Evolutionary conservation across 441 rosid species (phyloP).

Genomic region (Corymbia calophylla): DNA sequence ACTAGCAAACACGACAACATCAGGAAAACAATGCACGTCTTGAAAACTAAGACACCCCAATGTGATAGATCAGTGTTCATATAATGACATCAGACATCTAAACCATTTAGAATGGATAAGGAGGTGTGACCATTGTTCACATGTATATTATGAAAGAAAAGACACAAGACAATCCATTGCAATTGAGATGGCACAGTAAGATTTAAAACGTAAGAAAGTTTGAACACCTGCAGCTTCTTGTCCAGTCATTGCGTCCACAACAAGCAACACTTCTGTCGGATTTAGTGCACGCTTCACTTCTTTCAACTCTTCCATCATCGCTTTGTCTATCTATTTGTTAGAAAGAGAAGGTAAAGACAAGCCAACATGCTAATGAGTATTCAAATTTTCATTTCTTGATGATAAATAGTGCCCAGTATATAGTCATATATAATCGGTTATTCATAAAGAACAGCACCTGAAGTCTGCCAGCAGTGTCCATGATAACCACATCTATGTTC

Average conservation of each 20-base stretch:
- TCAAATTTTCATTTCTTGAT: background rate
- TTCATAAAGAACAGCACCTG: conserved; percentile 46
- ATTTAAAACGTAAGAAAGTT: background rate
- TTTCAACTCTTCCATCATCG: conserved; percentile 97
- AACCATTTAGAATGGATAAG: background rate
- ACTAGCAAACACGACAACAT: background rate
- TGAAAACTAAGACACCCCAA: background rate
- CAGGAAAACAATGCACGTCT: background rate
- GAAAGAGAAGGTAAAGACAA: conserved; percentile 6
- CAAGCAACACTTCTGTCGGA: conserved; percentile 95
- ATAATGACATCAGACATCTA: background rate
- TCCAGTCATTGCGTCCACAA: conserved; percentile 99
- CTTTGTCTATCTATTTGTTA: conserved; percentile 73
- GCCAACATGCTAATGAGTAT: background rate
- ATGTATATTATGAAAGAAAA: background rate
- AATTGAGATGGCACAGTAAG: background rate
- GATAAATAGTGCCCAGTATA: background rate
- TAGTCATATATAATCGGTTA: background rate
- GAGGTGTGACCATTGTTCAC: background rate
- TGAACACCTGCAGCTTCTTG: conserved; percentile 95
- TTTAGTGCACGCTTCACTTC: conserved; percentile 77
- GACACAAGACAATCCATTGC: background rate
- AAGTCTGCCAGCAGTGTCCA: conserved; percentile 98
- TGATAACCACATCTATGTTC: conserved; percentile 75
- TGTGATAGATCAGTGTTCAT: background rate